These are phyloP conservation scores for Symbiodinium natans DNA, from an alignment of 73 alveolate species.

Conservation along the genomic window DNA sequence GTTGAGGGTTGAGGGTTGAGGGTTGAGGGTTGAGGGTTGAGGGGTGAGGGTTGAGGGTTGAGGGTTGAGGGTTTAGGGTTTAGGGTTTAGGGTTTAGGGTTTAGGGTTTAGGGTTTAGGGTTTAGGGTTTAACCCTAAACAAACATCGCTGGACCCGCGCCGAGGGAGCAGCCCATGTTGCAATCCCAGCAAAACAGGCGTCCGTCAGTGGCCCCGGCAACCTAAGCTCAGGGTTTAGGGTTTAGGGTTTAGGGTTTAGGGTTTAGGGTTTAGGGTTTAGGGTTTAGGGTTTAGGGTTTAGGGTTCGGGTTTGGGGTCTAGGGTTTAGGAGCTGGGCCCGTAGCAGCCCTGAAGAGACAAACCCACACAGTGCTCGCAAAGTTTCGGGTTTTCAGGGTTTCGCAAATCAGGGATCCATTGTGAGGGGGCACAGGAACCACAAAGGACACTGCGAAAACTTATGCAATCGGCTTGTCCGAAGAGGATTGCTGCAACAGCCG, in stretches of 20 bases:
- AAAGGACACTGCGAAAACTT: no score
- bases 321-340: neutral
- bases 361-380: no score
- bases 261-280: neutral
- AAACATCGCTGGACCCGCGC: no score
- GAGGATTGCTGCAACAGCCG: neutral
- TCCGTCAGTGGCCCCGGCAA: conserved; percentile 74
- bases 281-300: neutral
- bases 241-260: neutral
- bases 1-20: no score
- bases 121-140: neutral
- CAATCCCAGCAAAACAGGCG: conserved; percentile 79
- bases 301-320: neutral
- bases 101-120: neutral
- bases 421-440: no score
- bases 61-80: no score
- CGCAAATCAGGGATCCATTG: no score
- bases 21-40: no score
- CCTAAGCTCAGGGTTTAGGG: neutral
- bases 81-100: no score
- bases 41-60: no score
- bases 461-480: neutral
- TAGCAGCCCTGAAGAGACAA: no score
- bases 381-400: no score
- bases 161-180: conserved; percentile 48